A percentile compares a stretch with the other conserved stretches of the same genome.
Conservation (phyloP, 306 rosid species). For the Coriaria nepalensis region DNA sequence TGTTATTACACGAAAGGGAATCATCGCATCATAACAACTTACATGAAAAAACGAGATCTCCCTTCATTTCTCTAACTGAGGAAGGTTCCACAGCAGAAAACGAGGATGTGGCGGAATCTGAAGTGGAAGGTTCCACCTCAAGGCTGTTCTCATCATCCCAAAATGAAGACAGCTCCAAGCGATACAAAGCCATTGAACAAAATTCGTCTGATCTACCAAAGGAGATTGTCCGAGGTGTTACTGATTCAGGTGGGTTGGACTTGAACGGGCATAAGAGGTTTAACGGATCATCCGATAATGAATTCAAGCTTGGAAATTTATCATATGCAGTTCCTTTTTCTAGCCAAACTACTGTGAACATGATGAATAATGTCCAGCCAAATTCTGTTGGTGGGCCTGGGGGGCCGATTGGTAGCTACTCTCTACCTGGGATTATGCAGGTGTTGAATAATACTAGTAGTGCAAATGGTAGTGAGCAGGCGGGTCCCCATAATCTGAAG, state of each 20-base stretch:
- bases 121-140: slow-evolving; percentile 73
- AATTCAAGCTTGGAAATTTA: slow-evolving; percentile 22
- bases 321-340: slow-evolving; percentile 1
- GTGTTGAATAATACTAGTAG: slow-evolving; percentile 36
- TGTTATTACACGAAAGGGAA: slow-evolving; percentile 60
- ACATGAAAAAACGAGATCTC: slow-evolving; percentile 55
- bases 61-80: slow-evolving; percentile 59
- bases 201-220: slow-evolving; percentile 47
- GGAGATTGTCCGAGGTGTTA: slow-evolving; percentile 42
- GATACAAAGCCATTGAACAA: slow-evolving; percentile 37
- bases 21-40: slow-evolving; percentile 39
- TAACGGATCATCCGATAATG: slow-evolving; percentile 35
- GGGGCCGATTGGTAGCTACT: no score
- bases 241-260: slow-evolving; percentile 30
- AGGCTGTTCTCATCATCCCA: no score
- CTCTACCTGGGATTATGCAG: slow-evolving; percentile 58
- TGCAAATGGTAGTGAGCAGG: slow-evolving; percentile 56
- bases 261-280: slow-evolving; percentile 59
- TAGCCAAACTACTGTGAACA: slow-evolving; percentile 8
- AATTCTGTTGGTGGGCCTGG: no score
- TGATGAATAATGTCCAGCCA: no score
- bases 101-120: slow-evolving; percentile 95
- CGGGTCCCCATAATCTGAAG: slow-evolving; percentile 31
- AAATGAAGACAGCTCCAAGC: no score
- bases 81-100: slow-evolving; percentile 94